A percentile compares a stretch with the other conserved stretches of the same genome.
Evolutionary conservation across 2,329 filamentous ascomycete species (phyloP).

Genomic region (Phialemoniopsis sp.): DNA sequence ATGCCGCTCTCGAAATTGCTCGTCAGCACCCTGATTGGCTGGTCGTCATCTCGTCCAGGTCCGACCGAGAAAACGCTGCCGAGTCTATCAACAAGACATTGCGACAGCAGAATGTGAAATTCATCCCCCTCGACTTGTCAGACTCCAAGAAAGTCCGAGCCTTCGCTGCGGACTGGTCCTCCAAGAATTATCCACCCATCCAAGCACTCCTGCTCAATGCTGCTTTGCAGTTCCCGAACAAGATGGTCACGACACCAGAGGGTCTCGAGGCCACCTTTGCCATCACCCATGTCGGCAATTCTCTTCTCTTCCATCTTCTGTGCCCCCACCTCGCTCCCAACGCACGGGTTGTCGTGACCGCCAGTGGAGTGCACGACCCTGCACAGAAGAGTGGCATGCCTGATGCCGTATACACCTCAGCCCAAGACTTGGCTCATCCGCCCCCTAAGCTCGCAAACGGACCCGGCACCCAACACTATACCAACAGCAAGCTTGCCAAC

Average conservation of each 20-base stretch:
- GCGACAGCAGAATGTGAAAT: constrained; percentile 32
- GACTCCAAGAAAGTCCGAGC: constrained; percentile 29
- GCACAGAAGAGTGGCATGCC: constrained; percentile 34
- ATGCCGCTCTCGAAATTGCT: constrained; percentile 33
- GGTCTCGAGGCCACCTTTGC: constrained; percentile 44
- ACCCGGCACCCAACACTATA: constrained; percentile 4
- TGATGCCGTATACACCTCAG: constrained; percentile 16
- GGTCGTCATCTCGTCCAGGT: constrained; percentile 37
- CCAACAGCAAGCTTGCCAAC: constrained; percentile 7
- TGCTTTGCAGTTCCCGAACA: constrained; percentile 35
- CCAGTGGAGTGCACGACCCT: constrained; percentile 43
- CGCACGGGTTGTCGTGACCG: constrained; percentile 37
- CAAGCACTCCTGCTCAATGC: constrained; percentile 42
- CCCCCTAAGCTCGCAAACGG: background rate
- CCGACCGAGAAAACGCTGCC: constrained; percentile 33
- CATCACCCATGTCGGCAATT: constrained; percentile 44
- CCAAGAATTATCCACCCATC: constrained; percentile 31
- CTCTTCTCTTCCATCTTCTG: constrained; percentile 34
- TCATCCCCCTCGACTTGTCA: constrained; percentile 37
- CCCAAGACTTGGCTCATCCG: no score
- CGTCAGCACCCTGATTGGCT: constrained; percentile 30
- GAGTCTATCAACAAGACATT: constrained; percentile 35
- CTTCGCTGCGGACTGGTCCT: constrained; percentile 30
- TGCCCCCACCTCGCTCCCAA: constrained; percentile 27
- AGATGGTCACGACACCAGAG: constrained; percentile 19